Evolutionary conservation across 2,329 filamentous ascomycete species (phyloP).

Genomic region (Gliomastix tumulicola): DNA sequence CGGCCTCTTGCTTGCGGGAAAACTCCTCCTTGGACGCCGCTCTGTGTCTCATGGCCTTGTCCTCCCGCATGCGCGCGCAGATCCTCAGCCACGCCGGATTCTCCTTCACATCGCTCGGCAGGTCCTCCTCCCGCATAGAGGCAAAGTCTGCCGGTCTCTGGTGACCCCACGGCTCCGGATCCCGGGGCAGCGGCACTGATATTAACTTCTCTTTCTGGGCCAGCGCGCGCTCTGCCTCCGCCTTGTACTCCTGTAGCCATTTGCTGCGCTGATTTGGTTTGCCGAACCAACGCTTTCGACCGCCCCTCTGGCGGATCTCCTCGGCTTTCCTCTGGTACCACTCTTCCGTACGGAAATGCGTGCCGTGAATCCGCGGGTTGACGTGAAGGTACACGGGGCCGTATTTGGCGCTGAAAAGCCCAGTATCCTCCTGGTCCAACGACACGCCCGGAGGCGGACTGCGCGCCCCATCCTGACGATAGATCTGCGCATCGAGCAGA

Average conservation of each 20-base stretch:
- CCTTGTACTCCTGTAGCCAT: constrained; percentile 16
- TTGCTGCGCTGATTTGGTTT: constrained; percentile 30
- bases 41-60: background rate
- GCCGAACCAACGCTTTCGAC: constrained; percentile 44
- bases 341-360: constrained; percentile 28
- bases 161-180: constrained; percentile 19
- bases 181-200: constrained; percentile 3
- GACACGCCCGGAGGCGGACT: no score
- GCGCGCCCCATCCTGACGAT: constrained; percentile 21
- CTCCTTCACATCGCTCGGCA: constrained; percentile 35
- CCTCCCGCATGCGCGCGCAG: constrained; percentile 25
- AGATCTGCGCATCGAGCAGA: constrained; percentile 30
- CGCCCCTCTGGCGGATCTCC: constrained; percentile 41
- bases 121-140: constrained; percentile 25
- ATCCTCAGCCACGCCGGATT: constrained; percentile 39
- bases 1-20: background rate
- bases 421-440: no score
- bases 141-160: constrained; percentile 24
- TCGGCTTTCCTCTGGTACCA: constrained; percentile 40
- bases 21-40: no score
- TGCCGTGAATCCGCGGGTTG: constrained; percentile 44
- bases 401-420: constrained; percentile 14
- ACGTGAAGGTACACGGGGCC: constrained; percentile 34
- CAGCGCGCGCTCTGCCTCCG: constrained; percentile 7
- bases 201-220: constrained; percentile 1